Conservation (phyloP, 2,329 filamentous ascomycete genomes). For the Pezicula carpinea region DNA sequence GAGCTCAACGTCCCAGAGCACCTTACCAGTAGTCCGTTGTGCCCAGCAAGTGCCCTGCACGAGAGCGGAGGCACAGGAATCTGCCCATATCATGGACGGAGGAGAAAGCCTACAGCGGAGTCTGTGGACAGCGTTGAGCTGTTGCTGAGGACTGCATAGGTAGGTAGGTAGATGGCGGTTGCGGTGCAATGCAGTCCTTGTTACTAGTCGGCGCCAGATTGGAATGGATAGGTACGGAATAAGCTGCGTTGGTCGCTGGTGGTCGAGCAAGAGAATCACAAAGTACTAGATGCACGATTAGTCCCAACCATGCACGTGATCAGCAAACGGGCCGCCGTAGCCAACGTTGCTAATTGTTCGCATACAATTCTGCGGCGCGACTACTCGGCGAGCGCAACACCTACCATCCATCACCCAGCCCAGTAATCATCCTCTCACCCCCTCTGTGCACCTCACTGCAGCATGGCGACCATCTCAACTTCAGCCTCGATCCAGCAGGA, state of each 20-base stretch:
- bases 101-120: constrained; percentile 17
- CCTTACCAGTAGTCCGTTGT: constrained; percentile 36
- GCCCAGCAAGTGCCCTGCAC: constrained; percentile 36
- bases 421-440: too few relatives aligned
- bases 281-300: too few relatives aligned
- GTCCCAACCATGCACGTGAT: too few relatives aligned
- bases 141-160: background rate
- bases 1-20: constrained; percentile 39
- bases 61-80: constrained; percentile 31
- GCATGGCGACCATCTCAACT: constrained; percentile 45
- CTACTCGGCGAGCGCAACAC: background rate
- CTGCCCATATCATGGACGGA: constrained; percentile 37
- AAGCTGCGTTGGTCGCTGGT: too few relatives aligned
- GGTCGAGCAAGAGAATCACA: too few relatives aligned
- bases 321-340: too few relatives aligned
- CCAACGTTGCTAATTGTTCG: too few relatives aligned
- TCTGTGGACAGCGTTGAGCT: constrained; percentile 6
- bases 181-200: too few relatives aligned
- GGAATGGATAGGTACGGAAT: too few relatives aligned
- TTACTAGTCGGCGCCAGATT: background rate
- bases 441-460: too few relatives aligned
- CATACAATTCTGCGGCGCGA: too few relatives aligned
- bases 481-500: constrained; percentile 54
- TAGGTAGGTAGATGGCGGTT: background rate
- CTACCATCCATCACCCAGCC: background rate